These are phyloP conservation scores for Amaranthus tricolor DNA, from an alignment of 179 eudicot genomes.

Conservation along the genomic window DNA sequence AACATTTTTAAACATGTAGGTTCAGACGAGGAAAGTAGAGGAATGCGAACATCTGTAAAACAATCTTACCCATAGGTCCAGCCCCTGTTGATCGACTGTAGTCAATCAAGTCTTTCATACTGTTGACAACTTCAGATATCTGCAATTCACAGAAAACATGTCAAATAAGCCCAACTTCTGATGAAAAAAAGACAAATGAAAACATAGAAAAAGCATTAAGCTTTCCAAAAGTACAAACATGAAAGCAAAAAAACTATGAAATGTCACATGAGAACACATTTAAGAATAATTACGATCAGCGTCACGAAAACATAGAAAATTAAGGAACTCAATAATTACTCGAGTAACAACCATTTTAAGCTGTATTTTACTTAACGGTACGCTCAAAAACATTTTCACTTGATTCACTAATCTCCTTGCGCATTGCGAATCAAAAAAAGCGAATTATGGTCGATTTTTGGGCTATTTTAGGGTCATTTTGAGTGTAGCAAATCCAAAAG, in stretches of 20 bases:
- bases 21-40: conserved; percentile 4
- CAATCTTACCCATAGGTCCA: conserved; percentile 91
- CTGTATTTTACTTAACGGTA: too few species aligned
- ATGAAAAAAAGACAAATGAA: not conserved
- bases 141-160: conserved; percentile 36
- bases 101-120: conserved; percentile 98
- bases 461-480: too few species aligned
- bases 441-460: too few species aligned
- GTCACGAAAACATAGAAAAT: not conserved
- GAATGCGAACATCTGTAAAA: not conserved
- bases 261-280: not conserved
- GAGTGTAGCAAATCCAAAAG: not conserved
- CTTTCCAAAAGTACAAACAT: not conserved
- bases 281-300: not conserved
- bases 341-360: too few species aligned
- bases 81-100: conserved; percentile 70
- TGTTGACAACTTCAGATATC: conserved; percentile 98
- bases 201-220: not conserved
- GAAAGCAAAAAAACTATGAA: not conserved
- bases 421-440: too few species aligned
- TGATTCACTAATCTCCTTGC: too few species aligned
- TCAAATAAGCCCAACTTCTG: conserved; percentile 1
- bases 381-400: too few species aligned
- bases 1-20: not conserved
- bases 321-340: not conserved